These are phyloP conservation scores for Rhizophora mangle DNA, from an alignment of 345 rosid species.

Conservation along the genomic window DNA sequence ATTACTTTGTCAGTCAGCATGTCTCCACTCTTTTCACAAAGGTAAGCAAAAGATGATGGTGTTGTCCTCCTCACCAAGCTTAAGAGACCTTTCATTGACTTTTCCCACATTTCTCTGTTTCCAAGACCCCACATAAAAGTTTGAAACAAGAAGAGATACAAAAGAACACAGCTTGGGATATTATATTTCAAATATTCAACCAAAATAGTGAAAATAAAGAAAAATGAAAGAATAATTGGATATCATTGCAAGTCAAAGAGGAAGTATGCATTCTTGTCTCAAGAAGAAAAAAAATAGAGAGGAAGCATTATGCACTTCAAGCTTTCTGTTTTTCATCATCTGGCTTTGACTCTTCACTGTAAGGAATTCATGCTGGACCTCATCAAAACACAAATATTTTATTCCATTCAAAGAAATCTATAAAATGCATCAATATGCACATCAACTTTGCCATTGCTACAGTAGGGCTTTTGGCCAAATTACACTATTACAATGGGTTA, in stretches of 20 bases:
- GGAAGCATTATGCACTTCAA: too few species aligned
- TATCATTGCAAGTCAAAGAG: background rate
- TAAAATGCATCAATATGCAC: too few species aligned
- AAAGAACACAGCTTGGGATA: background rate
- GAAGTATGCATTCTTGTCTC: too few species aligned
- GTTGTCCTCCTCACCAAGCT: conserved; percentile 77
- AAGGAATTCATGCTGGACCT: too few species aligned
- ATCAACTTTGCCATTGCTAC: too few species aligned
- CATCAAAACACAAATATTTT: too few species aligned
- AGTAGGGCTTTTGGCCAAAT: too few species aligned
- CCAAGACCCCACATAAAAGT: conserved; percentile 4
- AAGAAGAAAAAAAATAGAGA: too few species aligned
- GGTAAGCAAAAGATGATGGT: conserved; percentile 81
- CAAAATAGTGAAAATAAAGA: background rate
- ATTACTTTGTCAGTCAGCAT: conserved; percentile 65
- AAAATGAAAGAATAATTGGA: background rate
- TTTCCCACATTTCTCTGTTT: conserved; percentile 96
- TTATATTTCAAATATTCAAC: background rate
- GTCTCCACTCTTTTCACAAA: conserved; percentile 81
- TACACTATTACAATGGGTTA: too few species aligned
- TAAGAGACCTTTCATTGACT: conserved; percentile 87
- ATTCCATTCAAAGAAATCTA: too few species aligned
- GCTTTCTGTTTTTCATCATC: too few species aligned
- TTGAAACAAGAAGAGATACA: conserved; percentile 4
- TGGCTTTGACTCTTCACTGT: too few species aligned